These are phyloP conservation scores for Phialophora expanda DNA, from an alignment of 2,329 filamentous ascomycete genomes.

Conservation along the genomic window DNA sequence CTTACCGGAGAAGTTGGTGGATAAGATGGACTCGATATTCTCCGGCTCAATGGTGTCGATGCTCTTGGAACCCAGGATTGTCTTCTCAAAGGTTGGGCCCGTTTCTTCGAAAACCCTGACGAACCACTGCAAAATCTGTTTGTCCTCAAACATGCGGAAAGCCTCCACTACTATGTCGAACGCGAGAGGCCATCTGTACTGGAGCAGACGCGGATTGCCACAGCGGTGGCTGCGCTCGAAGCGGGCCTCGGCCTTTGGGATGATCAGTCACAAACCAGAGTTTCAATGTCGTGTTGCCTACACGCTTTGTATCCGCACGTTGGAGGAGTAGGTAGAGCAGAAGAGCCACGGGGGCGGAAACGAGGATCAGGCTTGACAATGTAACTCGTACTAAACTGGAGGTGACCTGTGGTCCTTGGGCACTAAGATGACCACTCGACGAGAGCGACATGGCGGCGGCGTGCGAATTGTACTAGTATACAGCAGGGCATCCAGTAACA, in stretches of 20 bases:
- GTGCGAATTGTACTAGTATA: not conserved
- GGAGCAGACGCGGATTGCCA: not conserved
- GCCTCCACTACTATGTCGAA: not conserved
- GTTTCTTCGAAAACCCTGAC: not conserved
- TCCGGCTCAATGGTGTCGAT: conserved; percentile 1
- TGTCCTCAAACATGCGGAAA: not conserved
- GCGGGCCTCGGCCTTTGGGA: not conserved
- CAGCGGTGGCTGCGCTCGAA: not conserved
- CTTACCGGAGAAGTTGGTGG: conserved; percentile 1
- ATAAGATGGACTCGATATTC: conserved; percentile 8
- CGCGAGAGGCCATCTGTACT: not conserved
- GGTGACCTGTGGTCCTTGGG: not conserved
- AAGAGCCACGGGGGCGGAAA: not conserved
- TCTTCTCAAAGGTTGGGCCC: not conserved
- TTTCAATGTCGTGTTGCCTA: not conserved
- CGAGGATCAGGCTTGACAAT: not conserved
- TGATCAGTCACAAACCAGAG: not conserved
- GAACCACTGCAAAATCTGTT: not conserved
- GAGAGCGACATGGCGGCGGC: not conserved
- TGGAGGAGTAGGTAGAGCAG: not conserved
- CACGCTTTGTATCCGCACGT: not conserved
- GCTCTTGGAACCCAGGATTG: not conserved
- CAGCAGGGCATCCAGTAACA: not conserved
- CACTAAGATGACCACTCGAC: not conserved
- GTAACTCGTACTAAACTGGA: not conserved